Base-by-base conservation (phyloP, 768 basidiomycete genomes). In the Lactifluus piperatus region DNA sequence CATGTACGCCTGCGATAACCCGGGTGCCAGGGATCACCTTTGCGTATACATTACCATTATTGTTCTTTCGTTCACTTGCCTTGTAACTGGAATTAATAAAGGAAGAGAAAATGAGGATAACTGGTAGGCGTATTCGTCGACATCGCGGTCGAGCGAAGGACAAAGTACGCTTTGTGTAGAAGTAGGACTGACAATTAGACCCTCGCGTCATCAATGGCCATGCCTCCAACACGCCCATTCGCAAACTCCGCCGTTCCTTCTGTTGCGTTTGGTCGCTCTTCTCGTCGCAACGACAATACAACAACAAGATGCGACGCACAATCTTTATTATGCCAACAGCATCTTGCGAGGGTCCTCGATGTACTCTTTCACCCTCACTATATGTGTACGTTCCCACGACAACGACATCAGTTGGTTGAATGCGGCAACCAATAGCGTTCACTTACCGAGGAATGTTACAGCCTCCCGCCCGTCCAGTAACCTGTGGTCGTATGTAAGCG, bases 391-490 rank as follows among this genome's bases (percentile, higher is more conserved):
- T 58, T 57, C 57, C 55, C 58, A 54, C 47, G 27, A 20, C 34
- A 48, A 62, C 55, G 54, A 50, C 32, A 58, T 63, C 51, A 62
- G 46, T 34, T 39, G 20, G 20, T 26, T 32, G 50, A 44, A 9
- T 29, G 26, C 7, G 36, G 27, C 56, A 46, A 57, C 44, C 43
- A 44, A 50, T 45, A 44, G 29, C 9, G 50, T 49, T 34, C 39
- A 77, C 89, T 65, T 65, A 94, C 92, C 93, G 64, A 99, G 85
- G 92, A 99, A 97, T 41, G 94, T 95, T 54, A 93, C 89, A 34
- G 89, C 95, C 73, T 99, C 95, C 64, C 95, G 79, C 36, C 95
- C 95, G 70, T 99, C 95, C 65, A 99, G 79, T 68, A 99, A 74
- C 62, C 95, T 81, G 75, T 98, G 94, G 73, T 98, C 94, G 71